Evolutionary conservation across 345 rosid genomes (phyloP).

Genomic region (Draba incana): DNA sequence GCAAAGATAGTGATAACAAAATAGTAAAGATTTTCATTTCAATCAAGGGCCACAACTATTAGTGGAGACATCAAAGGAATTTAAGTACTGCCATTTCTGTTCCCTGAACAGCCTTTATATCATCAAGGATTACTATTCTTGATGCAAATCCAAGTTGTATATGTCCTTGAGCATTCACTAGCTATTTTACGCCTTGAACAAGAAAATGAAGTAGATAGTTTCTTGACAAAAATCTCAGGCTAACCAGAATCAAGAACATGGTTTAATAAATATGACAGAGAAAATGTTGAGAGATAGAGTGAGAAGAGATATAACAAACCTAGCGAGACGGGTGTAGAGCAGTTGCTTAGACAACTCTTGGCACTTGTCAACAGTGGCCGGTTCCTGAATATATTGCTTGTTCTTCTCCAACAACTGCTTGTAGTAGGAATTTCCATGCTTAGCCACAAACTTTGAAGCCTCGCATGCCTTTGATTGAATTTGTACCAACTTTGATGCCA

Average conservation of each 20-base stretch:
- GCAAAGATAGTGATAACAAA: background rate
- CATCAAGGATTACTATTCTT: background rate
- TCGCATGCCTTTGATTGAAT: constrained; percentile 75
- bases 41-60: background rate
- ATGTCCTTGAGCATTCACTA: too few species aligned
- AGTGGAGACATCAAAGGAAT: background rate
- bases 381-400: constrained; percentile 79
- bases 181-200: background rate
- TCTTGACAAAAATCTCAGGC: background rate
- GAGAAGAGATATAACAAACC: constrained; percentile 46
- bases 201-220: background rate
- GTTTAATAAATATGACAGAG: background rate
- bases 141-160: background rate
- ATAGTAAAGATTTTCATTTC: background rate
- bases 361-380: constrained; percentile 78
- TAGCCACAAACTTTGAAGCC: constrained; percentile 64
- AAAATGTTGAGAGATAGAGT: background rate
- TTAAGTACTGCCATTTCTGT: background rate
- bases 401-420: constrained; percentile 80
- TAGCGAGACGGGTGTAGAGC: constrained; percentile 86
- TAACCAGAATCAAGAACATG: constrained; percentile 1
- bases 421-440: constrained; percentile 76
- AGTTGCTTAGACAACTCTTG: constrained; percentile 72
- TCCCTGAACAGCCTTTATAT: background rate
- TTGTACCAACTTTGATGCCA: constrained; percentile 72